Evolutionary conservation across 2,329 filamentous ascomycete species (phyloP), one percentile per base, ranked within the genome.

Genomic region (Thelonectria blattea): DNA sequence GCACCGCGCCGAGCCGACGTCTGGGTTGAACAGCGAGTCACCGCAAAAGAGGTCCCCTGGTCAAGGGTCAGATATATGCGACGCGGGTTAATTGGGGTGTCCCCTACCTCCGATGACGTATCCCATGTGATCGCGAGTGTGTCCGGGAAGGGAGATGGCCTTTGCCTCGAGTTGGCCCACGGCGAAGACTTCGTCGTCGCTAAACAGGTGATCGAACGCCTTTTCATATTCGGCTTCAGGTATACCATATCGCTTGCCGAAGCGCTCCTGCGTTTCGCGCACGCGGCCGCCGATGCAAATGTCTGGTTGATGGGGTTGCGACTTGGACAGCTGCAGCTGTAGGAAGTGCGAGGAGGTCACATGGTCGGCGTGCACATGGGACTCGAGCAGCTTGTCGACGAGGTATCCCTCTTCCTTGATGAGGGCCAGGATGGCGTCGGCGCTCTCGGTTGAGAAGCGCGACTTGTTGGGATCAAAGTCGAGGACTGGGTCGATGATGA

Each of bases 401-500:
- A 61, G 76, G 67, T 86, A 87, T 3, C 75, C 73, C 1, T 82
- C 69, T 4, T 78, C 65, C 2, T 68, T 62, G 10, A 85, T 68
- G 0, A 83, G 17, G 0, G 74, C 62, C 0, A 88, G 73, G 0
- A 89, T 63, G 0, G 58, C 45, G 61, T 88, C 84, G 5, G 87
- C 86, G 1, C 80, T 74, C 1, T 65, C 47, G 0, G 85, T 87
- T 9, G 70, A 76, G 58, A 88, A 77, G 3, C 62, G 60, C 41
- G 70, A 65, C 2, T 61, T 73, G n/a, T 64, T 56, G 1, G 77
- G 76, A 52, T 86, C 79, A 63, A 80, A 87, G 70, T 88, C 81
- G 7, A 89, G 71, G 0, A 89, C 86, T 0, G 86, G 77, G 65
- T 89, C 87, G 67, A 89, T 87, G 58, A 89, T 83, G 57, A 79